Evolutionary conservation across 139 green algal genomes (phyloP), one percentile per base, ranked within the genome.

Genomic region (Spirogloea muscicola): DNA sequence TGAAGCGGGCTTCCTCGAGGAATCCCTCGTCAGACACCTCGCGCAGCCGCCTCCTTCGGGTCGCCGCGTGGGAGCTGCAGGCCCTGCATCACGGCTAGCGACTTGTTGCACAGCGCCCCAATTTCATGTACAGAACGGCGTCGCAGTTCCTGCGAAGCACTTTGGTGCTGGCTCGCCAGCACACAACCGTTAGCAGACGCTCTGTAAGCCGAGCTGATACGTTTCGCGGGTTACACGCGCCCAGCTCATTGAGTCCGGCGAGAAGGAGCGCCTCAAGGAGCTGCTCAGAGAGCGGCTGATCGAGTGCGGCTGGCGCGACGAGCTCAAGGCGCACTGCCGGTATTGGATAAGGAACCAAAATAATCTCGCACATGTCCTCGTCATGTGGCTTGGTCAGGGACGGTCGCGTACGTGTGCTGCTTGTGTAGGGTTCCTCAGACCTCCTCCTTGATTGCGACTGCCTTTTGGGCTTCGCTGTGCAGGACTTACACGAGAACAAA

Each of bases 201-300:
- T 13, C 10, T 40, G 10, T 64, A 10, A 10, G 13, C 10, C 29
- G 39, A 40, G 36, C 36, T 42, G 13, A 64, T 64, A 49, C 10
- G 10, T 64, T 38, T 13, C 10, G 9, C 27, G 64, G 40, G 10
- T 71, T 68, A 25, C 10, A 9, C 10, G 9, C 10, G 48, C 9
- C 40, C 49, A 79, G 70, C n/a, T 79, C 21, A 81, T 79, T 42
- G 70, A 79, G 67, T 69, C 65, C 49, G 70, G 70, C 3, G 62
- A 79, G 18, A 79, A 79, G 27, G 64, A 79, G 10, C 33, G 70
- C 5, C 42, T 79, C 29, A 80, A 79, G 41, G 66, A 80, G 41
- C 62, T 80, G n/a, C 18, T 79, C n/a, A 3, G 33, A 62, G 62
- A 79, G 41, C 31, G 66, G 9, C 49, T 79, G 36, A 79, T 79